A percentile compares a stretch with the other conserved stretches of the same genome.
These are phyloP conservation scores for Diutina rugosa DNA, from an alignment of 1,139 yeast genomes.

Conservation along the genomic window DNA sequence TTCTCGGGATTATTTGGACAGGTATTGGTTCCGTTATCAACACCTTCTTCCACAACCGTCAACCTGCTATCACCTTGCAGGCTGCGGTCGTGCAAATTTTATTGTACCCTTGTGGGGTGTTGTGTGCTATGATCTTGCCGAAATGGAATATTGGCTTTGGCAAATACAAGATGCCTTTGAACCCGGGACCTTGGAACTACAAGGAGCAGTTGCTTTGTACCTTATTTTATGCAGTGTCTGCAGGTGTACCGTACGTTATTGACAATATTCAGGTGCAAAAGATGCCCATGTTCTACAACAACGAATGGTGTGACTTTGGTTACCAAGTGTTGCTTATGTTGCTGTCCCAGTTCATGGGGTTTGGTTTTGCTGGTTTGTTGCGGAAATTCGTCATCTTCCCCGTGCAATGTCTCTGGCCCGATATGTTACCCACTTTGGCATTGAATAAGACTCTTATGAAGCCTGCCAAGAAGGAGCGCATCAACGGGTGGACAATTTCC, in stretches of 20 bases:
- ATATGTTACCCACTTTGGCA: conserved; percentile 40
- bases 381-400: conserved; percentile 46
- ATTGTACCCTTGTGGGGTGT: conserved; percentile 42
- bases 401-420: conserved; percentile 43
- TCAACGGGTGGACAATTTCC: conserved; percentile 40
- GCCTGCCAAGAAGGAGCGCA: conserved; percentile 23
- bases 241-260: conserved; percentile 27
- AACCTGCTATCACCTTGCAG: conserved; percentile 6
- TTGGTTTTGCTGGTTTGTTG: conserved; percentile 8
- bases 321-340: conserved; percentile 37
- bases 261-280: conserved; percentile 24
- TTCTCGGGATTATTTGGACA: conserved; percentile 7
- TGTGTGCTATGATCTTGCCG: conserved; percentile 28
- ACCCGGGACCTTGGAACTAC: conserved; percentile 49
- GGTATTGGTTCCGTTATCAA: conserved; percentile 6
- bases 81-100: conserved; percentile 36
- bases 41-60: conserved; percentile 6
- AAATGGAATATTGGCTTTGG: conserved; percentile 27
- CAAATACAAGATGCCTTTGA: conserved; percentile 28
- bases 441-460: conserved; percentile 37
- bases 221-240: conserved; percentile 27
- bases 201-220: conserved; percentile 62
- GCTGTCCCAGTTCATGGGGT: conserved; percentile 10
- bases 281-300: conserved; percentile 18
- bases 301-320: conserved; percentile 26